A percentile compares a stretch with the other conserved stretches of the same genome.
phyloP scores from a whole-genome alignment of 176 grass and related monocot genomes.

The Phyllostachys edulis region DNA sequence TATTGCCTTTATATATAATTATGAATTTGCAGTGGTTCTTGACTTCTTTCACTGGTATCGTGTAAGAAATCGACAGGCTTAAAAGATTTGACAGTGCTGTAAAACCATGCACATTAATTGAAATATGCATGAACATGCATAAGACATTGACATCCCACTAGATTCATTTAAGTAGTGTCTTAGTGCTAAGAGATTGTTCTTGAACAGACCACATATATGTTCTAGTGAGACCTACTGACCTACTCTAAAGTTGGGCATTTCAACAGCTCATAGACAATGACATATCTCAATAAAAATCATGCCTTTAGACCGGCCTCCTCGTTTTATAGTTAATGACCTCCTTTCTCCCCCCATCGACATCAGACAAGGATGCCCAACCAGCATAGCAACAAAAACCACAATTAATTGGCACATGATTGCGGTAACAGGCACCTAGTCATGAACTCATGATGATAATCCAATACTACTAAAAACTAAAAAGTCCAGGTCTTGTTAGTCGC shows the following conservation, averaged over 20 bases:
- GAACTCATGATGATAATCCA: neutral
- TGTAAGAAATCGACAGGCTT: neutral
- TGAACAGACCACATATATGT: slow-evolving; percentile 11
- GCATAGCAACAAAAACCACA: neutral
- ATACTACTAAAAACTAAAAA: neutral
- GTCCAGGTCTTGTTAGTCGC: neutral
- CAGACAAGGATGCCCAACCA: slow-evolving; percentile 41
- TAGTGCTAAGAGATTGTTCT: slow-evolving; percentile 9
- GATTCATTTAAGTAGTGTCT: neutral
- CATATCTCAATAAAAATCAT: slow-evolving; percentile 21
- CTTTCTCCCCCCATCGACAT: slow-evolving; percentile 25
- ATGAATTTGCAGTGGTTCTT: slow-evolving; percentile 6
- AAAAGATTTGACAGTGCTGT: neutral
- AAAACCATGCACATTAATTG: neutral
- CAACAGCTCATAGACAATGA: slow-evolving; percentile 28
- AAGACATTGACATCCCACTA: slow-evolving; percentile 6
- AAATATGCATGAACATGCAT: neutral
- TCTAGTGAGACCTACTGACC: slow-evolving; percentile 14
- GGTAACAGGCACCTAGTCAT: slow-evolving; percentile 7
- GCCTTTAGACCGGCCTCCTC: slow-evolving; percentile 11
- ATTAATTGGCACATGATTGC: slow-evolving; percentile 17
- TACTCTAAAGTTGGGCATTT: slow-evolving; percentile 3
- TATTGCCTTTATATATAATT: neutral
- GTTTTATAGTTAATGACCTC: slow-evolving; percentile 25
- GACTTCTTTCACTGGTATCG: neutral